Conservation (phyloP, 345 rosid genomes). For the Populus pruinosa region DNA sequence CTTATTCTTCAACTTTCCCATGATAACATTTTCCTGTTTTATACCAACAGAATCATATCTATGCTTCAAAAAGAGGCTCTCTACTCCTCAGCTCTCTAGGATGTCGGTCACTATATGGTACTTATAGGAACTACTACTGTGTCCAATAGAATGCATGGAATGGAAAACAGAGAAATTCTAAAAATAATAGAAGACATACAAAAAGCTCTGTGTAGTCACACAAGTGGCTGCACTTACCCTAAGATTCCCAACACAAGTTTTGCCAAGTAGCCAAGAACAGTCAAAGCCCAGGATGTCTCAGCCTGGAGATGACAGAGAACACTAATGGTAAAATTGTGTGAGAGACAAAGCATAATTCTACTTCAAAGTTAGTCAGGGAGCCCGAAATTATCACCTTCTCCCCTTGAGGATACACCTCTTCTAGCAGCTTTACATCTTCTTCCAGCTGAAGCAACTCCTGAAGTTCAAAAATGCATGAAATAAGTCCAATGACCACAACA, state of each 20-base stretch:
- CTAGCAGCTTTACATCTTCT: slow-evolving; percentile 95
- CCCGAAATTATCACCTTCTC: slow-evolving; percentile 58
- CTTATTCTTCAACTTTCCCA: background rate
- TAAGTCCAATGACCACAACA: slow-evolving; percentile 10
- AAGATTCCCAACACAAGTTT: slow-evolving; percentile 78
- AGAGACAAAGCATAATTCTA: background rate
- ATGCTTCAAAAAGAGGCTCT: background rate
- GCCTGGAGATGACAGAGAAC: slow-evolving; percentile 53
- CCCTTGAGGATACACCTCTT: slow-evolving; percentile 99
- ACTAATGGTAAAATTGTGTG: background rate
- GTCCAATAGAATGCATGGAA: background rate
- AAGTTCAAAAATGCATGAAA: slow-evolving; percentile 17
- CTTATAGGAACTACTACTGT: background rate
- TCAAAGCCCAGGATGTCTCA: slow-evolving; percentile 94
- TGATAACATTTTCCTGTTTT: background rate
- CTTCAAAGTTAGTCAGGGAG: background rate
- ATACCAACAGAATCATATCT: background rate
- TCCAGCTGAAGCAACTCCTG: slow-evolving; percentile 92
- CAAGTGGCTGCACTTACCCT: slow-evolving; percentile 56
- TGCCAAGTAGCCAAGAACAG: slow-evolving; percentile 91
- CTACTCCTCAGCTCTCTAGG: background rate
- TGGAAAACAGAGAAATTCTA: background rate
- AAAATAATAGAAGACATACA: background rate
- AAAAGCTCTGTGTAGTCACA: background rate
- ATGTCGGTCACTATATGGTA: background rate